Evolutionary conservation across 2,329 filamentous ascomycete species (phyloP), one percentile per base, ranked within the genome.

Genomic region (Lasiodiplodia hormozganensis): DNA sequence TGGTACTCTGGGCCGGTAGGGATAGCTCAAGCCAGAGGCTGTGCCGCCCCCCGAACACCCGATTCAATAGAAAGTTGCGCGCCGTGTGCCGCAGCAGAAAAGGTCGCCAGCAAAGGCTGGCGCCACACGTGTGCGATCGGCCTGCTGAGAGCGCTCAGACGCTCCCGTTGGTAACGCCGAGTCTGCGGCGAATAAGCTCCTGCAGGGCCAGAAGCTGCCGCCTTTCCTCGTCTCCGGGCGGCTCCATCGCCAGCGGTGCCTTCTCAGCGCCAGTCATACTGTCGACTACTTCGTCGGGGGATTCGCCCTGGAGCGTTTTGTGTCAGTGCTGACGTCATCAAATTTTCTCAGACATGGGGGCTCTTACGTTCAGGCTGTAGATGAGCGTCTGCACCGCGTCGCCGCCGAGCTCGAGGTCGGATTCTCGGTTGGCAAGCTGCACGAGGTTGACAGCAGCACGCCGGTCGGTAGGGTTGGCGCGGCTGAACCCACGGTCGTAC

Each of bases 371-470:
- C 71, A 92, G 83, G 65, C 87, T 84, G 70, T 87, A 82, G 65
- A 89, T 82, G 69, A 92, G 84, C 62, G 78, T 79, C 67, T 83
- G 77, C 51, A 84, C 76, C 62, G 82, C 82, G 68, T 84, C 77
- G 56, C 76, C 74, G 68, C 75, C 80, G 62, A 89, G 75, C 38
- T 83, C 81, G 62, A 87, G 81, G 28, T 85, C 82, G 65, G 79
- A 79, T 70, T 84, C 82, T 71, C 84, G 83, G 67, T 82, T 83
- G 58, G 84, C 82, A 47, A 92, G 81, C 70, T 86, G 85, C 54
- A 86, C 83, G 38, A 93, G 82, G 70, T 88, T 89, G 69, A 92
- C 83, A 4, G 89, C 89, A 53, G 88, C 85, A 75, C 92, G 89
- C 74, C 90, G 86, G 76, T 92, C 87, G 65, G 86, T 83, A 23